Base-by-base conservation (phyloP, 371 early-diverging fungal species). In the Actinomortierella ambigua region DNA sequence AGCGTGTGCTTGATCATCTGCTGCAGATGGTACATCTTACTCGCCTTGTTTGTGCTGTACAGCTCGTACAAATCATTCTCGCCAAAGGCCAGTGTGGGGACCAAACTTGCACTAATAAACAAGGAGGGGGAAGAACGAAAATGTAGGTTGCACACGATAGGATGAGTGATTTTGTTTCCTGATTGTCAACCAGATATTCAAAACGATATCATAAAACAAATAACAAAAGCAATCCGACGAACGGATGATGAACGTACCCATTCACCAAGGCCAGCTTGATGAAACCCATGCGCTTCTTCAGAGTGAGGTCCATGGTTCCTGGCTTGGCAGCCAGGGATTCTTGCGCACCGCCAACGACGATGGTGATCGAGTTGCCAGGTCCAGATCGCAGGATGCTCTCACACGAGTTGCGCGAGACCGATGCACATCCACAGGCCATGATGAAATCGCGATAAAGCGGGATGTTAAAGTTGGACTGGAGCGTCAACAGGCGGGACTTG, bases 21-120 rank as follows among this genome's bases (percentile, higher is more conserved):
- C 60, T 92, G 92, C 39, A 85, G 39, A n/a, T 70, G 52, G 34
- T 81, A 83, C 6, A 89, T 46, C 47, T 68, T 65, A 17, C 88
- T 83, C 15, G 81, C 83, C 23, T 77, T 41, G 42, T 66, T 51
- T 52, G 84, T 86, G 59, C 81, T 81, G 27, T 88, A 75, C 44
- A 90, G 87, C 49, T 84, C 83, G 59, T 87, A 93, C 14, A 93
- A 61, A 34, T 93, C 91, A 70, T 93, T 94, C 70, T 95, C 94
- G 40, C 94, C 94, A 82, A 95, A 93, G 0, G 85, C 82, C 62
- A 89, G 86, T 0, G 87, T 81, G 4, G 95, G 95, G 1, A 92
- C 90, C 29, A 94, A 63, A 13, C 82, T 79, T 11, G 90, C 88
- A 1, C 82, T 75, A 39, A 43, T 18, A 6, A 26, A 29, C 18